phyloP scores from a whole-genome alignment of 2,329 filamentous ascomycete species.

The Claviceps digitariae region DNA sequence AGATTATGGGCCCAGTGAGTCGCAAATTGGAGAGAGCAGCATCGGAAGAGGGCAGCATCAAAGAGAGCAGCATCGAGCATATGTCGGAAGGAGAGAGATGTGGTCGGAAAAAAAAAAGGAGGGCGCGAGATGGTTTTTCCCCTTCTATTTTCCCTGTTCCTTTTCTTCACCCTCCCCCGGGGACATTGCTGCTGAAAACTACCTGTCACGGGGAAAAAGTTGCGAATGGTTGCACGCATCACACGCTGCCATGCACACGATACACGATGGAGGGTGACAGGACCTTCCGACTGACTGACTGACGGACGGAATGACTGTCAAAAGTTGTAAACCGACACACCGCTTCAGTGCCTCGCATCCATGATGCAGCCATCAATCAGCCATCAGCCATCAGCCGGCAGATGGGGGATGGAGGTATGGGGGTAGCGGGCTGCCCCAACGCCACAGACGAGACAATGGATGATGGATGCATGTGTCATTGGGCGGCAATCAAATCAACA shows the following conservation, averaged over 20 bases:
- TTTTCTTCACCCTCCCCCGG: too few species aligned
- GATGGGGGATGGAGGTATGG: too few species aligned
- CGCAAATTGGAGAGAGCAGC: background rate
- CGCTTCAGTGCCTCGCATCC: too few species aligned
- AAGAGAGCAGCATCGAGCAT: background rate
- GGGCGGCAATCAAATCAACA: background rate
- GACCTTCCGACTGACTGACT: background rate
- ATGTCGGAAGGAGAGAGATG: background rate
- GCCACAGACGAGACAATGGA: too few species aligned
- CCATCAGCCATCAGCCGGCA: too few species aligned
- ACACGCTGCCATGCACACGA: constrained; percentile 5
- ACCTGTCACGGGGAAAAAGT: constrained; percentile 1
- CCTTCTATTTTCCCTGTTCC: too few species aligned
- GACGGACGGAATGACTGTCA: too few species aligned
- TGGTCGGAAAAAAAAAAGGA: background rate
- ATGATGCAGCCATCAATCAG: too few species aligned
- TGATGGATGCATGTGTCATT: background rate
- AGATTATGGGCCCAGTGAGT: background rate
- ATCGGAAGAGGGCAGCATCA: background rate
- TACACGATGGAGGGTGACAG: background rate
- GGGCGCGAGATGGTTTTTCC: background rate
- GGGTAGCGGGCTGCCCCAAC: too few species aligned
- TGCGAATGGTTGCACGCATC: constrained; percentile 4
- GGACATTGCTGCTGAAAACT: background rate
- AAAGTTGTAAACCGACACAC: too few species aligned